Evolutionary conservation across 306 rosid species (phyloP).

Genomic region (Echinosophora koreensis): DNA sequence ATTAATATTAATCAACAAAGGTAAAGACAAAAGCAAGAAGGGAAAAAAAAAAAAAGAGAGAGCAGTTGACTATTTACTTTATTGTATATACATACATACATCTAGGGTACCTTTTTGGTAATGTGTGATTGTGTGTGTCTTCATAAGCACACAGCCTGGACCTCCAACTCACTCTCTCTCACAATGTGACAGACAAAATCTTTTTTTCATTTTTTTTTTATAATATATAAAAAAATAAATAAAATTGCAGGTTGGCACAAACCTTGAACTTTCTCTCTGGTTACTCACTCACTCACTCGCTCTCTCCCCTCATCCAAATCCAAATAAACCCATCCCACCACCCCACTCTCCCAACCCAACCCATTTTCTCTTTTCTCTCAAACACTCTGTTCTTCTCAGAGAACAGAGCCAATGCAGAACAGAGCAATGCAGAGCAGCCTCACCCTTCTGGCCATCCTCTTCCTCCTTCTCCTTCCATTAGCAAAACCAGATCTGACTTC

Average conservation of each 20-base stretch:
- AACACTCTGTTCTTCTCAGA: too few relatives aligned
- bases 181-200: neutral
- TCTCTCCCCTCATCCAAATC: neutral
- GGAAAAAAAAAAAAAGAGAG: neutral
- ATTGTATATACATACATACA: constrained; percentile 31
- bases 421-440: constrained; percentile 29
- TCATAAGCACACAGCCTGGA: constrained; percentile 51
- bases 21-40: neutral
- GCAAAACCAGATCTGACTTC: constrained; percentile 58
- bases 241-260: constrained; percentile 25
- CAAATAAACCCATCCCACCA: too few relatives aligned
- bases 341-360: too few relatives aligned
- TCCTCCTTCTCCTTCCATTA: constrained; percentile 20
- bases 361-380: too few relatives aligned
- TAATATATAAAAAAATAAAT: neutral
- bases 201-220: neutral
- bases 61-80: constrained; percentile 48
- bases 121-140: too few relatives aligned
- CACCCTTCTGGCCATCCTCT: neutral
- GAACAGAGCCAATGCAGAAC: neutral
- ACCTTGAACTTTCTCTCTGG: neutral
- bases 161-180: constrained; percentile 19
- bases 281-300: neutral
- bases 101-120: constrained; percentile 53
- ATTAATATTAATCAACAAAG: too few relatives aligned